Conservation (phyloP, 768 basidiomycete species). For the Boletus tomentosulus region DNA sequence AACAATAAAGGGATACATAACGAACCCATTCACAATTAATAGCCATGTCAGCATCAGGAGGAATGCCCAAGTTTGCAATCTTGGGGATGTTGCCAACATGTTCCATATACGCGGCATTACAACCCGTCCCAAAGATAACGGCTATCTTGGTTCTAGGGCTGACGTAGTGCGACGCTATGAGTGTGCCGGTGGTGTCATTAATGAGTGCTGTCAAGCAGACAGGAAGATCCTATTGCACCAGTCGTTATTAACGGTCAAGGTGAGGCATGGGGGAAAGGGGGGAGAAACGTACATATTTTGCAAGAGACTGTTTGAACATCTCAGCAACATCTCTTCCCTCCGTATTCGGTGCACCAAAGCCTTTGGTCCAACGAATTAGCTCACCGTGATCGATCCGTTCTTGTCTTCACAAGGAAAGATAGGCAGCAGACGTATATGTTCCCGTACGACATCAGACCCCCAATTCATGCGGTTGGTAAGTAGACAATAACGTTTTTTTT, state of each 20-base stretch:
- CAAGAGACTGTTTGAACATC: constrained; percentile 85
- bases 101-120: constrained; percentile 99
- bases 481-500: not conserved
- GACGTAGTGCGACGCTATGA: constrained; percentile 96
- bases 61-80: constrained; percentile 69
- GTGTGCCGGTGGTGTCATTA: constrained; percentile 97
- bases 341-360: constrained; percentile 87
- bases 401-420: constrained; percentile 52
- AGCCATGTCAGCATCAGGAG: constrained; percentile 67
- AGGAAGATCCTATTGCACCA: constrained; percentile 61
- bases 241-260: not conserved
- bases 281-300: constrained; percentile 57
- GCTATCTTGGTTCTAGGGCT: constrained; percentile 89
- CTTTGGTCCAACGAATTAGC: constrained; percentile 99
- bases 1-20: not conserved
- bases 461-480: not conserved
- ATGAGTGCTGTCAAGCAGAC: constrained; percentile 83
- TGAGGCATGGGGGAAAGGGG: not conserved
- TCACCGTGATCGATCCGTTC: constrained; percentile 88
- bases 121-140: constrained; percentile 96
- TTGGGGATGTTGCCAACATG: constrained; percentile 81
- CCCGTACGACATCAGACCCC: not conserved
- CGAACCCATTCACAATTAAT: constrained; percentile 98
- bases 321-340: constrained; percentile 91
- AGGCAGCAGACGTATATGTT: not conserved